These are phyloP conservation scores for Fusarium heterosporum DNA, from an alignment of 2,329 filamentous ascomycete genomes.

Conservation along the genomic window DNA sequence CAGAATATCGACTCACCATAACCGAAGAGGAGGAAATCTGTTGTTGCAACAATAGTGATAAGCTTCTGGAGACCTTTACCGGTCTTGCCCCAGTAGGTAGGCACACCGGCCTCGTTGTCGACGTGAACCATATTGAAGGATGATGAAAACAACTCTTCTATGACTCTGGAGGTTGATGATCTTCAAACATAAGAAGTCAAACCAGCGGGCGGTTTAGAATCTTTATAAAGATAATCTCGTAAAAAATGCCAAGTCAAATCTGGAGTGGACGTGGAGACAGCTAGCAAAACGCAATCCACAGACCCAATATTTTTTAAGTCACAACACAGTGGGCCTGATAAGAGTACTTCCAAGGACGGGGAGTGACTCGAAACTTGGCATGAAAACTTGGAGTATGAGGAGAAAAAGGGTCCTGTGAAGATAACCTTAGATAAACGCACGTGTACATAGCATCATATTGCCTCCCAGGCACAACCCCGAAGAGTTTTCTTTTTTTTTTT, in stretches of 20 bases:
- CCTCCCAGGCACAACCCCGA: not conserved
- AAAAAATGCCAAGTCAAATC: constrained; percentile 18
- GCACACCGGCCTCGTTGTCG: constrained; percentile 32
- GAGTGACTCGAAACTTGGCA: constrained; percentile 29
- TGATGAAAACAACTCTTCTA: constrained; percentile 7
- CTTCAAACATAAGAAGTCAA: not conserved
- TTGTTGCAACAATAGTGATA: constrained; percentile 36
- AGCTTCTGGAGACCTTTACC: constrained; percentile 32
- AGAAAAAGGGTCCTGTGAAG: not conserved
- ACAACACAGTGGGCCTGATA: constrained; percentile 26
- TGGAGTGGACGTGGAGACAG: constrained; percentile 31
- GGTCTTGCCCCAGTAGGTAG: constrained; percentile 38
- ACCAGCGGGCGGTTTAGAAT: constrained; percentile 16
- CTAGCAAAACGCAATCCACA: not conserved
- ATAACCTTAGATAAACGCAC: constrained; percentile 36
- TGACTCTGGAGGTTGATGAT: not conserved
- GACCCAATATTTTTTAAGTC: constrained; percentile 23
- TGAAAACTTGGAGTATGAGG: constrained; percentile 11
- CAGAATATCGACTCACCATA: constrained; percentile 11
- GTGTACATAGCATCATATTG: not conserved
- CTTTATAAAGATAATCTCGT: constrained; percentile 21
- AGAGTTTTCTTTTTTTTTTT: not conserved
- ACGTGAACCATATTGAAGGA: constrained; percentile 37
- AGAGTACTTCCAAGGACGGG: constrained; percentile 10
- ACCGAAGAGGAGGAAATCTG: constrained; percentile 36